Conservation (phyloP, 2,329 filamentous ascomycete genomes). For the Truncatella angustata region DNA sequence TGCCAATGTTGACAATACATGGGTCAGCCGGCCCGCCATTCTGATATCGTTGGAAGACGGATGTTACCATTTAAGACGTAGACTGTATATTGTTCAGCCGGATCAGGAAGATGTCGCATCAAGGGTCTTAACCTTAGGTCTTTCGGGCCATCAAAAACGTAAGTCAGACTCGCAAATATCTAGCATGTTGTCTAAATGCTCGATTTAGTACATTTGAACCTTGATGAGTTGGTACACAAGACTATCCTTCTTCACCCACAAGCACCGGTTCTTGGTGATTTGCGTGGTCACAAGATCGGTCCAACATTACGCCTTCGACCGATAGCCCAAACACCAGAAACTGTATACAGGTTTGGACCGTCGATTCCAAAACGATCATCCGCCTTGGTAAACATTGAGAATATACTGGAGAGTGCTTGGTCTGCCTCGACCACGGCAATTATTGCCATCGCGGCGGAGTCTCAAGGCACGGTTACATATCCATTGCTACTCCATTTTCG, state of each 20-base stretch:
- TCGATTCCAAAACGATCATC: neutral
- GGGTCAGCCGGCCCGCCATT: neutral
- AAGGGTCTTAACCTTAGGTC: neutral
- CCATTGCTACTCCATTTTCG: neutral
- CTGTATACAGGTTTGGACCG: neutral
- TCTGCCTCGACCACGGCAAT: neutral
- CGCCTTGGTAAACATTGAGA: neutral
- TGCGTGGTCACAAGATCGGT: too few species aligned
- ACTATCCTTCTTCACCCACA: too few species aligned
- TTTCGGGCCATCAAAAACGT: neutral
- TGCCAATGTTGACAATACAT: neutral
- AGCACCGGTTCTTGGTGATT: too few species aligned
- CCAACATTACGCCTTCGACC: too few species aligned
- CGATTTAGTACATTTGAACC: too few species aligned
- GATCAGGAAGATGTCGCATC: neutral
- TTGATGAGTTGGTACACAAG: too few species aligned
- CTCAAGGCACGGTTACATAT: neutral
- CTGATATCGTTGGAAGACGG: neutral
- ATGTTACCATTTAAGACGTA: neutral
- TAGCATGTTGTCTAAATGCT: neutral
- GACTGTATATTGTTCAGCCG: neutral
- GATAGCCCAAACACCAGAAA: too few species aligned
- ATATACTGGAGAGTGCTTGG: neutral
- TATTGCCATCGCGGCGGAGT: neutral
- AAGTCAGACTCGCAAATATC: neutral